Conservation (phyloP, 192 early-diverging fungal species). For the Coemansia sp. region DNA sequence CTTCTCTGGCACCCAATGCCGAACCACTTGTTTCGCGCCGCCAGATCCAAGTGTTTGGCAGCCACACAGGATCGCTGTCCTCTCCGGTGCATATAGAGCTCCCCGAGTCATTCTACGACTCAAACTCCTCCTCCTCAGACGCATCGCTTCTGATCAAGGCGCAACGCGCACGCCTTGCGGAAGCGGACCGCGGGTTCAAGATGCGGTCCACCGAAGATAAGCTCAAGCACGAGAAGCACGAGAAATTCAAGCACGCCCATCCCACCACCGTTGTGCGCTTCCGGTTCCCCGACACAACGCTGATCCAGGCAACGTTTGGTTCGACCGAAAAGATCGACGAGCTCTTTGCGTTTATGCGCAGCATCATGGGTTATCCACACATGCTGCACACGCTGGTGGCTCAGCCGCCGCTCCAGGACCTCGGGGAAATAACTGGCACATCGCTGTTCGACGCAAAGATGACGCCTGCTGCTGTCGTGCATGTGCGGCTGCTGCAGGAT, state of each 20-base stretch:
- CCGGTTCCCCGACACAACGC: conserved; percentile 76
- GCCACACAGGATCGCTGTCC: conserved; percentile 44
- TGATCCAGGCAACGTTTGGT: conserved; percentile 74
- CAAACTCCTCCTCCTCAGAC: conserved; percentile 63
- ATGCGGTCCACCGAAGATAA: conserved; percentile 75
- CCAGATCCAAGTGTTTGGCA: conserved; percentile 54
- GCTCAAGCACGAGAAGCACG: conserved; percentile 58
- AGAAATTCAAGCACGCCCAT: conserved; percentile 23
- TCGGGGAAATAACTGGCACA: not conserved
- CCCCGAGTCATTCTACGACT: conserved; percentile 86
- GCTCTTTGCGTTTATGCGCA: conserved; percentile 27
- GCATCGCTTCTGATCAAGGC: conserved; percentile 64
- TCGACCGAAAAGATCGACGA: conserved; percentile 58
- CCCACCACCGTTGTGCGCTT: conserved; percentile 69
- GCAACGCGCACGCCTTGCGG: conserved; percentile 55
- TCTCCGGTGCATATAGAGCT: conserved; percentile 60
- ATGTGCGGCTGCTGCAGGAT: conserved; percentile 24
- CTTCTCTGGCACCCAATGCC: not conserved
- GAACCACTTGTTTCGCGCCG: conserved; percentile 6
- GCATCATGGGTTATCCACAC: conserved; percentile 10
- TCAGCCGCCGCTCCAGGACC: conserved; percentile 38
- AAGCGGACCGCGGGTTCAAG: conserved; percentile 73
- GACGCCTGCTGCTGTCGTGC: conserved; percentile 45
- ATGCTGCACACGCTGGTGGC: conserved; percentile 24
- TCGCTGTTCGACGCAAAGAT: conserved; percentile 36